Evolutionary conservation across 139 green algal genomes (phyloP), one percentile per base, ranked within the genome.

Genomic region (Coelastrella sp.): DNA sequence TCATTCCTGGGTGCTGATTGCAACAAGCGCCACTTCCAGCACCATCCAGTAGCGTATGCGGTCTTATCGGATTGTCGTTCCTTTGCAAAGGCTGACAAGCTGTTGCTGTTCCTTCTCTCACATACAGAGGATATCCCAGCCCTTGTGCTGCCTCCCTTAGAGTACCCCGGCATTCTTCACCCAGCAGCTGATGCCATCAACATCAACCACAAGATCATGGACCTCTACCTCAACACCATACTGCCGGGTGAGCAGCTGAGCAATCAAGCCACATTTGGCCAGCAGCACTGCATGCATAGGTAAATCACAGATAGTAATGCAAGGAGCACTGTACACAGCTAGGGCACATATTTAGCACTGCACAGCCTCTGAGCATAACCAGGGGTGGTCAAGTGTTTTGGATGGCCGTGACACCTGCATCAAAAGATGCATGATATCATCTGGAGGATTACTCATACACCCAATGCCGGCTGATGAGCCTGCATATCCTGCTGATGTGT

Each of bases 171-270:
- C 60, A 96, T 97, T 15, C 93, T 99, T 57, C 92, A 94, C 11
- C 91, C 96, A 3, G 93, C 82, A 20, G 93, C 93, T 0, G 82
- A 95, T 7, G 49, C 8, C 20, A 96, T 99, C 91, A 99, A 99
- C 94, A 95, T 99, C 80, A 99, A 99, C 90, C 66, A 82, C 22
- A 76, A 91, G 9, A 97, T 99, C 72, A 94, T 98, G 94, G 56
- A 91, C 4, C 92, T 99, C 87, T 99, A 99, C 94, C 73, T 98
- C 57, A 58, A 96, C 24, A 92, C 95, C 17, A 93, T 98, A 19
- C 92, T 99, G 75, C 96, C 97, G 56, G 96, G 95, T 95, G 72
- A 20, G 85, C 24, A 12, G 78, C 15, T n/a, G 24, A 3, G 6
- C 35, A 49, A 49, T 49, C 35, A 49, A 49, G 35, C 35, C 35